Evolutionary conservation across 2,329 filamentous ascomycete genomes (phyloP).

Genomic region (Cladosporium oxysporum): DNA sequence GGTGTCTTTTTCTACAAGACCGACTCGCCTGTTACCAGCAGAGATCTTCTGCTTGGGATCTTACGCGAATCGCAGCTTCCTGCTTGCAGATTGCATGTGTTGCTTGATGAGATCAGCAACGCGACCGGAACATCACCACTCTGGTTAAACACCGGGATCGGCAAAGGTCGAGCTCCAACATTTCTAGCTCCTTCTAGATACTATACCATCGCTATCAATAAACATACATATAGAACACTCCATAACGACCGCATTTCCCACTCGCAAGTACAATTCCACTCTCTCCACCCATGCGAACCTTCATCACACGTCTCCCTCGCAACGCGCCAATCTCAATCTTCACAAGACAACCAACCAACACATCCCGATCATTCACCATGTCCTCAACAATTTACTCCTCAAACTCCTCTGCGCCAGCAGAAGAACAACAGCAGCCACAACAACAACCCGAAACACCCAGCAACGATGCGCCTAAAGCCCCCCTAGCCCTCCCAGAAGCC

Average conservation of each 20-base stretch:
- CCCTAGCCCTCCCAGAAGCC: conserved; percentile 27
- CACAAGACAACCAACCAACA: background rate
- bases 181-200: conserved; percentile 11
- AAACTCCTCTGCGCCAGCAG: background rate
- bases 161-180: background rate
- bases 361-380: conserved; percentile 11
- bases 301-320: conserved; percentile 11
- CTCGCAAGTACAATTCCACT: background rate
- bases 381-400: conserved; percentile 4
- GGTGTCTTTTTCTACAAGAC: background rate
- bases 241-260: background rate
- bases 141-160: background rate
- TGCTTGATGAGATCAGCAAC: background rate
- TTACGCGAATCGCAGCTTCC: background rate
- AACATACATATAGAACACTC: background rate
- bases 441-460: background rate
- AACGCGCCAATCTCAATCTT: background rate
- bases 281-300: conserved; percentile 7
- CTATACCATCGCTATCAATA: background rate
- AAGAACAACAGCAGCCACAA: background rate
- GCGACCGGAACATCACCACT: background rate
- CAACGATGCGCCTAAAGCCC: conserved; percentile 5
- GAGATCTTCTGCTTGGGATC: background rate
- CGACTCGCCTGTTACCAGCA: background rate
- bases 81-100: background rate